Base-by-base conservation (phyloP, 371 early-diverging fungal genomes). In the Mucor lusitanicus region DNA sequence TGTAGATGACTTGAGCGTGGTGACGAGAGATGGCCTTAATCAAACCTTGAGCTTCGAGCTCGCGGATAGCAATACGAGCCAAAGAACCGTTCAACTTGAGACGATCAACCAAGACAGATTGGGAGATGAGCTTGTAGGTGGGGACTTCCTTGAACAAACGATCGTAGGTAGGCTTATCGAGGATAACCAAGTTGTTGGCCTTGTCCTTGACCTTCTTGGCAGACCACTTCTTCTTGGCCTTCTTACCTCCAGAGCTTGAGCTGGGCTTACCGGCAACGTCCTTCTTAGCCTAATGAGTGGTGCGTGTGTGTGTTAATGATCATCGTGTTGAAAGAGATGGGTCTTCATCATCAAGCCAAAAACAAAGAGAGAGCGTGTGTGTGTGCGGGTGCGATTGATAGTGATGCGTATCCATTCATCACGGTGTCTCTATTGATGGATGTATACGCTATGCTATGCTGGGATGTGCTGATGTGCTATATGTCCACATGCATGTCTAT, bases 131-230 rank as follows among this genome's bases (percentile, higher is more conserved):
- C 91, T 97, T 97, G 93, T 96, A 97, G 80, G 98, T 95, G 72
- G 98, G 99, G 48, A 96, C 96, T 86, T 99, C 99, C 94, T 99
- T 99, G 90, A 91, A 92, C 68, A 97, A 90, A 86, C 92, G 93
- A 71, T 95, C 96, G 75, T 92, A 91, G 74, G 95, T 95, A 71
- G 90, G 82, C 84, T 94, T 91, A 85, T 94, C 94, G 73, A 97
- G 90, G 83, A 91, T 85, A 68, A 97, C 97, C 83, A 92, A 86
- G 92, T 95, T 95, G 93, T 96, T 95, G 85, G 95, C 88, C 94
- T 95, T 95, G 86, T 96, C 96, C 95, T 95, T 95, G 74, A 92
- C 92, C 89, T 94, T 94, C 75, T 94, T 94, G 88, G 94, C 94
- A 72, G 96, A 95, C 96, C 96, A 96, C 92, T 96, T 96, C 95